Evolutionary conservation across 73 alveolate genomes (phyloP), one percentile per base, ranked within the genome.

Genomic region (Stentor coeruleus): DNA sequence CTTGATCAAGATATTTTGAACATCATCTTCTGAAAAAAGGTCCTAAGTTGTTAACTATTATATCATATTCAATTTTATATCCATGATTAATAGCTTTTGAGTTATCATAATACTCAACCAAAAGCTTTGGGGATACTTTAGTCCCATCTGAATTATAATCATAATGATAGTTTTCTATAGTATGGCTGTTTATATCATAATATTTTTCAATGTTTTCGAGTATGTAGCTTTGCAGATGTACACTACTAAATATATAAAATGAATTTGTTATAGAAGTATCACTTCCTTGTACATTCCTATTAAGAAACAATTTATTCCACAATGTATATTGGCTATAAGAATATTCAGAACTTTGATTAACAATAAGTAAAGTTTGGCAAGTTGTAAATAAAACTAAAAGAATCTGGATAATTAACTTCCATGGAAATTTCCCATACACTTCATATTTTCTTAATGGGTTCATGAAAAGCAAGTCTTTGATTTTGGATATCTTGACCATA

Each of bases 391-490:
- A 86, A 3, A 91, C 87, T 42, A 91, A 60, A 74, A 93, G 31
- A 3, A 91, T 31, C 77, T 93, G 98, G 59, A 93, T 73, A 41
- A 93, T 40, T 81, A 93, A 38, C 73, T 88, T 76, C 83, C 87
- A 77, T 59, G 98, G 98, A 81, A 93, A 93, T 58, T 84, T 86
- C 20, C 89, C 91, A 75, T 88, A 93, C 15, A 84, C 86, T 49
- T 86, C 87, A 83, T 91, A 93, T 77, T 93, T 93, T 66, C 86
- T 95, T 38, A 93, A 66, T 3, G 97, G 95, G 80, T n/a, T n/a
- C 73, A 57, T 57, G 73, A 20, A 57, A 20, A 57, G 28, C 28
- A 20, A 31, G 73, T 57, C 73, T 31, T 31, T 57, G 35, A 57
- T n/a, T n/a, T n/a, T n/a, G n/a, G n/a, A n/a, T n/a, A n/a, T n/a